Evolutionary conservation across 305 asterid species (phyloP), one percentile per base, ranked within the genome.

Genomic region (Solanum hybrid): DNA sequence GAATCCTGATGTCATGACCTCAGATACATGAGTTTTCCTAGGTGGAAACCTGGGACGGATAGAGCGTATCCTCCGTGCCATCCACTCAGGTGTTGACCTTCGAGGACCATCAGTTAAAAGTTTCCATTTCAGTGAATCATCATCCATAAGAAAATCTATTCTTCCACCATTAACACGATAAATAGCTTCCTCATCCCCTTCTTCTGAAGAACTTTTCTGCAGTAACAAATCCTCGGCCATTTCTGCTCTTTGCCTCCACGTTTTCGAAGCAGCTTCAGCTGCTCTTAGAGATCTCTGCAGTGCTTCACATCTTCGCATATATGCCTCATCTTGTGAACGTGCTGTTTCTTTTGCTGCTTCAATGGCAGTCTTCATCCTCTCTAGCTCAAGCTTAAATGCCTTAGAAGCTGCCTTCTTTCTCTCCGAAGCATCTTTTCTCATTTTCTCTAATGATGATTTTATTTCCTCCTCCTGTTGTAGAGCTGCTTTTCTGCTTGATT

Each of bases 61-160:
- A 37, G 94, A 91, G 69, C 78, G 78, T 77, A 92, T 91, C 89
- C 92, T 82, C 37, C 94, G 90, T 6, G 94, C 89, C 94, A 92
- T 91, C 94, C 94, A 92, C 76, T 91, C 93, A n/a, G 94, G 94
- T 85, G 90, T 92, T 40, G 90, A 90, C 91, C 93, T 91, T 82
- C 94, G 93, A 87, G 94, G 94, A 86, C 94, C 93, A 89, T 90
- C 91, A 79, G 90, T 91, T 75, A 92, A 89, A 15, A 92, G 91
- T 92, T 88, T 92, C 93, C 93, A 90, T 82, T 92, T 92, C 77
- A 90, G 92, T 87, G 93, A 91, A 90, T 92, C 91, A 71, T 78
- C 91, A 87, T 89, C 90, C 90, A 91, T 86, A 88, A 92, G 91
- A 85, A 91, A 90, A 84, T 90, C 93, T 78, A 92, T 34, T 15